Base-by-base conservation (phyloP, 306 rosid genomes). In the Myrica gale region DNA sequence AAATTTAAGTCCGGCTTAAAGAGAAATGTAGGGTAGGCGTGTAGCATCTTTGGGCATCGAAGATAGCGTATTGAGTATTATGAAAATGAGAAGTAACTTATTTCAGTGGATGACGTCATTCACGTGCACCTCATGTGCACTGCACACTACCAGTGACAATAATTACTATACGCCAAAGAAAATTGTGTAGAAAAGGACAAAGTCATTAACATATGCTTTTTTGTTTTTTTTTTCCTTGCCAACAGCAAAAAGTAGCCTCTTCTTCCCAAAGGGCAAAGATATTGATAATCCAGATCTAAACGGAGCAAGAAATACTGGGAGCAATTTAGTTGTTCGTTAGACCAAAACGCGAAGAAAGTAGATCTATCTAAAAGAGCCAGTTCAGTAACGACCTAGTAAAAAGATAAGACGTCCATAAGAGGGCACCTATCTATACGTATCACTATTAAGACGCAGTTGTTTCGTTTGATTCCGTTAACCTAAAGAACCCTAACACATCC, bases 51-150 rank as follows among this genome's bases (percentile, higher is more conserved):
- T 2, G 37, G 37, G 37, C 37, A 32, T 32, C 37, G 37, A 32
- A 2, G 37, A 32, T 32, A 2, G 37, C 37, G 37, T 32, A 32
- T 32, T 32, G 37, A 32, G 37, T 32, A 32, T 2, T 3, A 32
- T 2, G 37, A 32, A 32, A 32, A 2, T 32, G 37, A 32, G 37
- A 32, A 32, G 37, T 0, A 32, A 32, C 37, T 32, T 2, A 32
- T 32, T 32, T 32, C 37, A 32, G 7, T 55, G 60, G 46, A 50
- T 37, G 69, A 76, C 67, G 73, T 11, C 69, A 53, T 70, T 4
- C 81, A 73, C 69, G 71, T 82, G 72, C 74, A 77, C 70, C 57
- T 44, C 75, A 77, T 74, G 56, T 50, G 82, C 76, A 9, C 54
- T 16, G 77, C 71, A 70, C 73, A 8, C 16, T 32, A 37, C 5